These are phyloP conservation scores for Xylariaceae sp. DNA, from an alignment of 2,329 filamentous ascomycete species.

Conservation along the genomic window DNA sequence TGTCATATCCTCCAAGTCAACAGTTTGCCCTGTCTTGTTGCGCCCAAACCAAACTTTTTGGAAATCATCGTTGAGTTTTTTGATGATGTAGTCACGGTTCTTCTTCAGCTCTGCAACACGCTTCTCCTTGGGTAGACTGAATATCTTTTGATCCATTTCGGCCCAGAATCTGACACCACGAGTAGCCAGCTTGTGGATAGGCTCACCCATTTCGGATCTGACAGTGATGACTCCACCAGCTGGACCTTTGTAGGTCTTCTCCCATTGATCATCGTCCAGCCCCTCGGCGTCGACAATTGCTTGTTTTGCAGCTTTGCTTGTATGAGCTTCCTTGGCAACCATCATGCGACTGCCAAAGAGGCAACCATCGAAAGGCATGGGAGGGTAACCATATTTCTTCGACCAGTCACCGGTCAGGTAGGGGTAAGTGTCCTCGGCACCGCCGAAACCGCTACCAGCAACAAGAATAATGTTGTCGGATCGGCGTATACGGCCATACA, in stretches of 20 bases:
- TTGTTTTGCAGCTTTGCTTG: constrained; percentile 81
- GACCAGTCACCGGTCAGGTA: constrained; percentile 90
- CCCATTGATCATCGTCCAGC: constrained; percentile 79
- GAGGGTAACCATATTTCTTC: constrained; percentile 78
- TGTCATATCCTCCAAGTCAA: constrained; percentile 93
- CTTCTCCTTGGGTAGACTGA: constrained; percentile 93
- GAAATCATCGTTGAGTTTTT: constrained; percentile 93
- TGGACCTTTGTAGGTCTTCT: constrained; percentile 86
- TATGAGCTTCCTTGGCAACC: constrained; percentile 89
- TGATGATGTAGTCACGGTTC: constrained; percentile 85
- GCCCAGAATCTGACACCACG: constrained; percentile 96
- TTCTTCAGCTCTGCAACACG: constrained; percentile 83
- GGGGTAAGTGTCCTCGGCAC: constrained; percentile 84
- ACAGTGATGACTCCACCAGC: constrained; percentile 95
- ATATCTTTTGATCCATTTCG: constrained; percentile 99
- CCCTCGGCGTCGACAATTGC: constrained; percentile 84
- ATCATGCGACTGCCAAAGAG: constrained; percentile 92
- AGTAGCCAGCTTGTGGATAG: constrained; percentile 97
- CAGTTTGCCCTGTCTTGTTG: constrained; percentile 73
- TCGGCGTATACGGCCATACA: constrained; percentile 85
- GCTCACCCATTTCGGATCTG: constrained; percentile 97
- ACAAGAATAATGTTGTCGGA: constrained; percentile 84
- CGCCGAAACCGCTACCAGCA: constrained; percentile 88
- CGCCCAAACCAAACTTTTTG: constrained; percentile 96
- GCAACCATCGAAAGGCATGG: constrained; percentile 92